Base-by-base conservation (phyloP, 2,329 filamentous ascomycete genomes). In the Pyrenophora teres region DNA sequence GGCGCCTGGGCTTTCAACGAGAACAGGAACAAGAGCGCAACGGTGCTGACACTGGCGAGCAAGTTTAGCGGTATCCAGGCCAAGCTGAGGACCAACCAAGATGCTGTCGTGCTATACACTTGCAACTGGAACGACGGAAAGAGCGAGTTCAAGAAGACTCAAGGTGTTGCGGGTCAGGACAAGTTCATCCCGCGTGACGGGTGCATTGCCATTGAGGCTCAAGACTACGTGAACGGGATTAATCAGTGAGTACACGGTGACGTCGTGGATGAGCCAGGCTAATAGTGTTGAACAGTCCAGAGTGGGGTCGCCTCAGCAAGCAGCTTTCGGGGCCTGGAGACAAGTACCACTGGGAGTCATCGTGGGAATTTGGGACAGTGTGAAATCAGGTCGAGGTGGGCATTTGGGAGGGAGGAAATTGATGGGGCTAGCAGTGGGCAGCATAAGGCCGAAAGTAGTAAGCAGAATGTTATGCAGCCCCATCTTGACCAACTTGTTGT, bases 121-220 rank as follows among this genome's bases (percentile, higher is more conserved):
- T 71, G 69, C 64, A 70, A 70, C 46, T 71, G 69, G 69, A 70
- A 67, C 45, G 67, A 71, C 47, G 69, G 69, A 2, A 71, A 69
- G 61, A 59, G 61, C n/a, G 63, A 67, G 57, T 67, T 69, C 61
- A 71, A 71, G 66, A 64, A 53, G 51, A 69, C 66, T 0, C 68
- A 71, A 48, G 68, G 68, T 6, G 53, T 65, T 9, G 19, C 50
- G 15, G 65, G 65, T 12, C 54, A 64, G 45, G 64, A 70, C 56
- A 70, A 67, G 52, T 60, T 68, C 40, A 71, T 71, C 25, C 67
- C 67, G 6, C 56, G 67, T 21, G 67, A 70, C 46, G 68, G 68
- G 4, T 71, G 68, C 57, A 65, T 71, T 48, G 68, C 68, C 13
- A 69, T 71, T 42, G 68, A 71, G 47, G 62, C 68, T 5, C 66